Conservation (phyloP, 1,139 yeast genomes). For the Scheffersomyces titani region DNA sequence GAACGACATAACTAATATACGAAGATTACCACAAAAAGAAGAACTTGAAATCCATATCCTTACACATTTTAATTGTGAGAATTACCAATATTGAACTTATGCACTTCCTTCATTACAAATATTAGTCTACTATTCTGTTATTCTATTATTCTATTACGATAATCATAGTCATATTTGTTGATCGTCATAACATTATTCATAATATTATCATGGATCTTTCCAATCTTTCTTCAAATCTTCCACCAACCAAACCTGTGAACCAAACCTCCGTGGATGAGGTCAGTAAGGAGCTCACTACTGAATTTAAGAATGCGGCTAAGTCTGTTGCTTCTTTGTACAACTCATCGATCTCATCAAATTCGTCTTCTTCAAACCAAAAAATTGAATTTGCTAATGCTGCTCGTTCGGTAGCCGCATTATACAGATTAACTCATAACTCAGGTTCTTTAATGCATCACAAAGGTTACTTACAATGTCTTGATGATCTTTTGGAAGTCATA, state of each 20-base stretch:
- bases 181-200: neutral
- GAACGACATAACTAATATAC: no score
- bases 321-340: constrained; percentile 46
- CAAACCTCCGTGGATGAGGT: constrained; percentile 46
- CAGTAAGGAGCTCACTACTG: constrained; percentile 41
- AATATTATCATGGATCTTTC: constrained; percentile 51
- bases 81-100: neutral
- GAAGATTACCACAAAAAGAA: no score
- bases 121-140: neutral
- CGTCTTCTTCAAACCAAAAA: constrained; percentile 20
- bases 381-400: constrained; percentile 65
- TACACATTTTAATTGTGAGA: neutral
- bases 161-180: neutral
- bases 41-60: neutral
- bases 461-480: constrained; percentile 60
- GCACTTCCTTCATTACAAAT: neutral
- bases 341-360: constrained; percentile 18
- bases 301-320: constrained; percentile 49
- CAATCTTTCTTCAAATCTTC: constrained; percentile 52
- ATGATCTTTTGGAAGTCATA: constrained; percentile 53
- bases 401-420: constrained; percentile 62
- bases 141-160: neutral
- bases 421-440: constrained; percentile 52
- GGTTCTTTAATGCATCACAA: constrained; percentile 43
- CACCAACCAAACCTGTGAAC: constrained; percentile 47